Evolutionary conservation across 2,329 filamentous ascomycete species (phyloP).

Genomic region (Xylariaceae sp.): DNA sequence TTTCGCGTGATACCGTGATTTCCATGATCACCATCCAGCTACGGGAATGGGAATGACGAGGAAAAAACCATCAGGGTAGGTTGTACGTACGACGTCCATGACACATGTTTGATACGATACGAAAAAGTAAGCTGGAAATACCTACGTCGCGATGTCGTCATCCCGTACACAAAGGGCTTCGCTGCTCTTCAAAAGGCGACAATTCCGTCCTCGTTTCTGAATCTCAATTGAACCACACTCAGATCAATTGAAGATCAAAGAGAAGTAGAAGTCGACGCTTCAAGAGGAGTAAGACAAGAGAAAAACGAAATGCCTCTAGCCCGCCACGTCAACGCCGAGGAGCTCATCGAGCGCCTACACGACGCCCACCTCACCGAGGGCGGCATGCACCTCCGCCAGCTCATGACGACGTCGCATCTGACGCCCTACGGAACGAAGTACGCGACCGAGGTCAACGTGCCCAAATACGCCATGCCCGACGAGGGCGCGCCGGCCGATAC

Average conservation of each 20-base stretch:
- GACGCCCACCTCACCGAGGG: slow-evolving; percentile 38
- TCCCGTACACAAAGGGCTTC: neutral
- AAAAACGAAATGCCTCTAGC: slow-evolving; percentile 12
- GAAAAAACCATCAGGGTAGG: too few relatives aligned
- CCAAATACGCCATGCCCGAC: slow-evolving; percentile 54
- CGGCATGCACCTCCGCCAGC: slow-evolving; percentile 34
- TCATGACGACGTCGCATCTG: slow-evolving; percentile 44
- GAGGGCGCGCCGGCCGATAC: slow-evolving; percentile 56
- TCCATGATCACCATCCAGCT: too few relatives aligned
- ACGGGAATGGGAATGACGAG: too few relatives aligned
- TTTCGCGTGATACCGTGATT: too few relatives aligned
- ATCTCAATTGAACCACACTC: neutral
- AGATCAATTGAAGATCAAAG: too few relatives aligned
- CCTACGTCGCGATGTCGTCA: slow-evolving; percentile 12
- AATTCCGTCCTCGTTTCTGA: neutral
- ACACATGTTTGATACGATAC: too few relatives aligned
- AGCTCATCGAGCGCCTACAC: slow-evolving; percentile 49
- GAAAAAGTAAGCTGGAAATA: neutral
- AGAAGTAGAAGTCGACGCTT: too few relatives aligned
- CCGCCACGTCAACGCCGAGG: slow-evolving; percentile 40
- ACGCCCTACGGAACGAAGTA: slow-evolving; percentile 56
- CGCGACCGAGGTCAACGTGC: slow-evolving; percentile 48
- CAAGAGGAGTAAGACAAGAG: too few relatives aligned
- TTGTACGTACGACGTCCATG: too few relatives aligned
- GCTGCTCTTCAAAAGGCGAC: neutral